Conservation (phyloP, 2,329 filamentous ascomycete species). For the Blumeriella jaapii region DNA sequence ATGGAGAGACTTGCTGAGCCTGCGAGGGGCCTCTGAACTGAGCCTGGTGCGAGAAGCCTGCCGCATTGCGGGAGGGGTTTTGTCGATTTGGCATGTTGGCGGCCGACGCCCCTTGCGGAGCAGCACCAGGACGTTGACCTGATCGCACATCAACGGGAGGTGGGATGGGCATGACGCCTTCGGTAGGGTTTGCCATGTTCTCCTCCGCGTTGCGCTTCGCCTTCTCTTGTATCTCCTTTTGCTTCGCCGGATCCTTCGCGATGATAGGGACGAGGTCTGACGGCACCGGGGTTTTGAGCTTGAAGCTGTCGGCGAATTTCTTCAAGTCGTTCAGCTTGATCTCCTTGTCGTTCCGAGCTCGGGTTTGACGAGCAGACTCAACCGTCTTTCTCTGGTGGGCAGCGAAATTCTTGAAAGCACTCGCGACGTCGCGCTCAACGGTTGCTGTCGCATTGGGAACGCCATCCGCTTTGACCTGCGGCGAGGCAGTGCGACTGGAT, state of each 20-base stretch:
- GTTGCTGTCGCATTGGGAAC: conserved; percentile 45
- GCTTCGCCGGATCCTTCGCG: conserved; percentile 91
- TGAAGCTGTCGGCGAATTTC: conserved; percentile 91
- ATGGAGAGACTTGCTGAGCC: conserved; percentile 13
- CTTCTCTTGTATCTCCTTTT: conserved; percentile 84
- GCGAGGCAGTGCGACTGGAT: conserved; percentile 25
- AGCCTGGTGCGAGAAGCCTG: conserved; percentile 34
- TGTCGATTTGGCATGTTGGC: conserved; percentile 22
- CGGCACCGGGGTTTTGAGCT: conserved; percentile 85
- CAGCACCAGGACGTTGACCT: conserved; percentile 30
- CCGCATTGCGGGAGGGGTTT: conserved; percentile 26
- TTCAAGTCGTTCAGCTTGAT: conserved; percentile 89
- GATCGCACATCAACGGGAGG: conserved; percentile 35
- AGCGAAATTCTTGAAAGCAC: conserved; percentile 54
- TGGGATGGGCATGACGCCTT: conserved; percentile 32
- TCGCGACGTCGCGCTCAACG: conserved; percentile 49
- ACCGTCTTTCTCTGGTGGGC: conserved; percentile 42
- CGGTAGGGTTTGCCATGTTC: conserved; percentile 34
- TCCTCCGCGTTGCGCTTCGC: conserved; percentile 66
- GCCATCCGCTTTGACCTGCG: conserved; percentile 24
- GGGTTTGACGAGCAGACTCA: conserved; percentile 44
- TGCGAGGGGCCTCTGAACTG: conserved; percentile 23
- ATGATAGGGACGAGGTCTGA: conserved; percentile 87
- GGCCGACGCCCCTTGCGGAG: conserved; percentile 34
- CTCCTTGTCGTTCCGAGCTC: conserved; percentile 67